Evolutionary conservation across 1,284 basidiomycete species (phyloP).

Genomic region (Phylloboletellus chloephorus): DNA sequence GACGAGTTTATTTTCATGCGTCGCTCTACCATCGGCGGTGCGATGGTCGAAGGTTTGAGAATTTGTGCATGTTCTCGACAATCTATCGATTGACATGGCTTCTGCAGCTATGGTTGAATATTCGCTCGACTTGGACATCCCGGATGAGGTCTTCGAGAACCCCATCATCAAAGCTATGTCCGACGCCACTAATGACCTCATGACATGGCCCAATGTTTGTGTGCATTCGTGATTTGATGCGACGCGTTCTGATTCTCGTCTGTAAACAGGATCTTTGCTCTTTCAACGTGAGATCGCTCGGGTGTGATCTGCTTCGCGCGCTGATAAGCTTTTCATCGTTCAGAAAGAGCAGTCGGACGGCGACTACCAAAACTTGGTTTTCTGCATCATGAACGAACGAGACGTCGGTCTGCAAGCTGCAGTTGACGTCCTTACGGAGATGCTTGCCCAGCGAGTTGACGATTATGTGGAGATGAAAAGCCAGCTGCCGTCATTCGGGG

Average conservation of each 20-base stretch:
- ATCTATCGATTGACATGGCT: conserved; percentile 1
- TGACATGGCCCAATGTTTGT: conserved; percentile 49
- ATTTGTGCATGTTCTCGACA: conserved; percentile 4
- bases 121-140: conserved; percentile 41
- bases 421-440: conserved; percentile 39
- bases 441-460: conserved; percentile 39
- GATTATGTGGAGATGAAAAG: conserved; percentile 37
- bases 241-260: conserved; percentile 7
- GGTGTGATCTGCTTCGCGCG: conserved; percentile 4
- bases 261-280: conserved; percentile 41
- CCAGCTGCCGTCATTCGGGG: conserved; percentile 40
- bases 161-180: conserved; percentile 40
- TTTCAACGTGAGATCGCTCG: conserved; percentile 37
- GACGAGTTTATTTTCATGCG: conserved; percentile 42
- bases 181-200: conserved; percentile 42
- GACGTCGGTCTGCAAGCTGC: conserved; percentile 40
- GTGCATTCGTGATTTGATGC: conserved; percentile 1
- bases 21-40: conserved; percentile 40
- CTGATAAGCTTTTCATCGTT: conserved; percentile 6
- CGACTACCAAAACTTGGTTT: conserved; percentile 48
- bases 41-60: conserved; percentile 40
- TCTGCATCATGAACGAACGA: conserved; percentile 42
- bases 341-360: conserved; percentile 48
- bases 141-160: conserved; percentile 39
- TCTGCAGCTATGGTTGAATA: conserved; percentile 43